Base-by-base conservation (phyloP, 306 rosid genomes). In the Elaeagnus macrophylla region DNA sequence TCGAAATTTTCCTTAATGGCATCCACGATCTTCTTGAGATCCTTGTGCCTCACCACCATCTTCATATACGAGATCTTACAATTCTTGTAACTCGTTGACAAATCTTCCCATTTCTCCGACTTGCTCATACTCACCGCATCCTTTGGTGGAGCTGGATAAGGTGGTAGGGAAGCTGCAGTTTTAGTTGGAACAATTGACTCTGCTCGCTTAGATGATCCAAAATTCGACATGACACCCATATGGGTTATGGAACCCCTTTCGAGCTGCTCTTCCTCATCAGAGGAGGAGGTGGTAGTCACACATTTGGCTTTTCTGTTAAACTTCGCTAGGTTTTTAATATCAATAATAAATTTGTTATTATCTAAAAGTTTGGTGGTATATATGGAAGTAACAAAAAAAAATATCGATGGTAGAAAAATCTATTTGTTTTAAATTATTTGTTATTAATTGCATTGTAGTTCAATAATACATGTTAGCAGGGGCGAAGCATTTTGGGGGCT, bases 31-130 rank as follows among this genome's bases (percentile, higher is more conserved):
- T 91, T 96, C 82, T 72, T 84, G 85, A 91, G 73, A 66, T 91
- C 82, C 67, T 54, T 80, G 52, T 91, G 99, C 62, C 99, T 78
- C 56, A 91, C 96, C 60, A 91, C 93, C 88, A 91, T 78, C 62
- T 69, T 87, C 89, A 82, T 68, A 58, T 87, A 86, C 39, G 86
- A 79, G 42, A 84, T 59, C 69, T 72, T 84, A 11, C 76, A 60
- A 3, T 62, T 59, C 53, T 74, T 25, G 50, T 55, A 73, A 45
- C 51, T 74, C 14, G 69, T 61, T 6, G 58, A 66, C 11, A 79
- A 77, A 3, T 67, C 79, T 10, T 71, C 80, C 12, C 54, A 56
- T 51, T 72, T 73, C 70, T 35, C 74, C 51, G 65, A 44, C 71
- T 59, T 61, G 67, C 66, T 73, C 44, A 48, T 36, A 9, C 57